Evolutionary conservation across 352 stramenopile species (phyloP).

Genomic region (Globisporangium cylindrosporum): DNA sequence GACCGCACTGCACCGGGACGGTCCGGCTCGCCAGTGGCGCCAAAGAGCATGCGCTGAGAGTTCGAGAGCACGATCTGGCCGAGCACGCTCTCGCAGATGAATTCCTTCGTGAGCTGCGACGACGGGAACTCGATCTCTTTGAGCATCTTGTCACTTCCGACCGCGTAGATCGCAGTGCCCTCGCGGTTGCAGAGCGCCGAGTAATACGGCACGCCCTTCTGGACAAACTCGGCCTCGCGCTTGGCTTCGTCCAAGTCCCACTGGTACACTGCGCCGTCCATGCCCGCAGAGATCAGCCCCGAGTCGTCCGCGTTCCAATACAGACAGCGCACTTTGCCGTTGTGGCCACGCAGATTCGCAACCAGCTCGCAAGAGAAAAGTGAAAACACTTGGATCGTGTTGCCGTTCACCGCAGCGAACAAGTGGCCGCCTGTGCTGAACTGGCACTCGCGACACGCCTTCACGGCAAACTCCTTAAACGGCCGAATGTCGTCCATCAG

Average conservation of each 20-base stretch:
- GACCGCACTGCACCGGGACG: conserved; percentile 73
- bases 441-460: conserved; percentile 78
- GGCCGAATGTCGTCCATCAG: conserved; percentile 90
- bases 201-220: conserved; percentile 91
- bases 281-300: conserved; percentile 82
- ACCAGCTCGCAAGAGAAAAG: conserved; percentile 91
- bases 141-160: conserved; percentile 87
- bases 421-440: conserved; percentile 88
- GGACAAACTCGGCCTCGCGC: conserved; percentile 89
- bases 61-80: conserved; percentile 85
- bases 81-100: conserved; percentile 75
- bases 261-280: conserved; percentile 92
- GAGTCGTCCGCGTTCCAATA: conserved; percentile 88
- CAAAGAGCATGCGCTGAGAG: conserved; percentile 89
- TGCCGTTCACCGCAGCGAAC: conserved; percentile 93
- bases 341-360: conserved; percentile 89
- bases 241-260: conserved; percentile 92
- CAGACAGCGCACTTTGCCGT: conserved; percentile 89
- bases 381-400: conserved; percentile 91
- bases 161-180: conserved; percentile 78
- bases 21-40: conserved; percentile 67
- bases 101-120: conserved; percentile 73
- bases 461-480: conserved; percentile 85
- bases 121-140: conserved; percentile 89
- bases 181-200: conserved; percentile 84